A percentile compares a stretch with the other conserved stretches of the same genome.
Conservation (phyloP, 2,329 filamentous ascomycete species). For the Fusarium sororula region DNA sequence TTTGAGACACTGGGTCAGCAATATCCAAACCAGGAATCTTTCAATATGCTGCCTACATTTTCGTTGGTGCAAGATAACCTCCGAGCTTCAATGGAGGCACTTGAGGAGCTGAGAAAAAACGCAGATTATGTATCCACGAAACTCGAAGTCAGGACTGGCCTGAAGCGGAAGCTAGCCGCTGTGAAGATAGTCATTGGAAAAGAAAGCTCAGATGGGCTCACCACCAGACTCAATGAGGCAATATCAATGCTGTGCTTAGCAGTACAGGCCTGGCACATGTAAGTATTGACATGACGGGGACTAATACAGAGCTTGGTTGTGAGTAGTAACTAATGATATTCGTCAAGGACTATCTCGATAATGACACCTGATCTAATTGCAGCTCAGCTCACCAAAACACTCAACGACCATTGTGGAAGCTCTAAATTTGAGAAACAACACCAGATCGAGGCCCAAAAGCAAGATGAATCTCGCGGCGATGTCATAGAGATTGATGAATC, state of each 20-base stretch:
- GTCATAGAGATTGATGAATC: neutral
- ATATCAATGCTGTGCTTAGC: constrained; percentile 29
- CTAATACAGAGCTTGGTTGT: no score
- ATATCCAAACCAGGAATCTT: constrained; percentile 1
- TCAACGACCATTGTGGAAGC: neutral
- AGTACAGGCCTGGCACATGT: constrained; percentile 31
- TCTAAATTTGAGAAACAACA: neutral
- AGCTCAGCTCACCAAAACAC: neutral
- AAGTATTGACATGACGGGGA: neutral
- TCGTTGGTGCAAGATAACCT: neutral
- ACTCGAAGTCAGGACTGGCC: constrained; percentile 13
- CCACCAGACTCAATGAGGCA: constrained; percentile 19
- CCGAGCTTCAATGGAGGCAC: constrained; percentile 13
- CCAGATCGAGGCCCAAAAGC: neutral
- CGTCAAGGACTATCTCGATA: constrained; percentile 24
- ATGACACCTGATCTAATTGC: constrained; percentile 28
- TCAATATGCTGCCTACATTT: neutral
- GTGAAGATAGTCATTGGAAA: constrained; percentile 35
- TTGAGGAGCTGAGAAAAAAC: constrained; percentile 20
- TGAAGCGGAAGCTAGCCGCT: constrained; percentile 29
- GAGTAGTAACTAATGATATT: neutral
- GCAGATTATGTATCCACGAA: constrained; percentile 20
- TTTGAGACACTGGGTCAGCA: constrained; percentile 30
- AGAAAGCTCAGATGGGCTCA: constrained; percentile 24
- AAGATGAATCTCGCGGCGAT: neutral